phyloP scores from a whole-genome alignment of 2,329 filamentous ascomycete genomes.

The Plenodomus tracheiphilus region DNA sequence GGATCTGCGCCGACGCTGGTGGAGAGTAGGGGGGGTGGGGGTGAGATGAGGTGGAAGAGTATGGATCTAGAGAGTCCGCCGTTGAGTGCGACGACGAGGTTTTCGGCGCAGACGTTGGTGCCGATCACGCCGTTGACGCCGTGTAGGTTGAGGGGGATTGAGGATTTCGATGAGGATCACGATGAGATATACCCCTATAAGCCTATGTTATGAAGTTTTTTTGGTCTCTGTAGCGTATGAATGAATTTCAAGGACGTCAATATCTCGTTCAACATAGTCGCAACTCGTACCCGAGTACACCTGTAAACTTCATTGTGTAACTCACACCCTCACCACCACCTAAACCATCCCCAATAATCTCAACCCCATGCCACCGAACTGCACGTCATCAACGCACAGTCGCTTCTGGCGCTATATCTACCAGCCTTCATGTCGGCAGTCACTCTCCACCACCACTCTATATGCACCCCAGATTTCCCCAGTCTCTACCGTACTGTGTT shows the following conservation, averaged over 20 bases:
- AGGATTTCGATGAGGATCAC: constrained; percentile 24
- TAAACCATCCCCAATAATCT: neutral
- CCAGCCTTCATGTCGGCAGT: constrained; percentile 5
- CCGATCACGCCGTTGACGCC: constrained; percentile 37
- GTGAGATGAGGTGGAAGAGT: constrained; percentile 22
- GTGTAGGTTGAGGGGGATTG: constrained; percentile 27
- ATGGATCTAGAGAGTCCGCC: constrained; percentile 25
- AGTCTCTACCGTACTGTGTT: neutral
- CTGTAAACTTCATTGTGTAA: too few species aligned
- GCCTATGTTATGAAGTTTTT: constrained; percentile 10
- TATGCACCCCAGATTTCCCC: neutral
- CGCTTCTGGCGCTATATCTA: neutral
- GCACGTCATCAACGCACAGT: neutral
- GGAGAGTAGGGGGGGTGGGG: constrained; percentile 26
- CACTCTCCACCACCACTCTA: neutral
- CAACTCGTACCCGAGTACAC: too few species aligned
- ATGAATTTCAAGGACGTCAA: too few species aligned
- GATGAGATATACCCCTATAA: constrained; percentile 33
- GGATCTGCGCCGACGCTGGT: constrained; percentile 39
- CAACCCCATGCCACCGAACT: neutral
- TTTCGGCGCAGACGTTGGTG: constrained; percentile 29
- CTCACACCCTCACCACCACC: neutral
- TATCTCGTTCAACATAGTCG: too few species aligned
- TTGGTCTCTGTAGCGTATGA: constrained; percentile 12
- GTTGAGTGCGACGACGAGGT: constrained; percentile 27